phyloP scores from a whole-genome alignment of 805 yeast genomes.

The Zygoascus flipseniorum region DNA sequence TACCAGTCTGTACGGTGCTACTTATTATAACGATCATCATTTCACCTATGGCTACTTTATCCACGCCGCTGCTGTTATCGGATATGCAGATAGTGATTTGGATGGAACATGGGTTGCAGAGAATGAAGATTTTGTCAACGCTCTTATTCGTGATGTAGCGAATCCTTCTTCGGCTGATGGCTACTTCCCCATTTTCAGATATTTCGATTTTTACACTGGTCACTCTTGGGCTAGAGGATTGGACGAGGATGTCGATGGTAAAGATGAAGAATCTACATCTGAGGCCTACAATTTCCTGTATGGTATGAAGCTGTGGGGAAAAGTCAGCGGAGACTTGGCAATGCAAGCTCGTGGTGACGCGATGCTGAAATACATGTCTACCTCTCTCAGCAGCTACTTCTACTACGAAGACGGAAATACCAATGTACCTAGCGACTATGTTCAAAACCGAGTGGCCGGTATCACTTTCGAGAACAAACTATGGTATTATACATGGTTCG shows the following conservation, averaged over 20 bases:
- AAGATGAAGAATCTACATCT: constrained; percentile 64
- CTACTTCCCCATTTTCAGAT: constrained; percentile 58
- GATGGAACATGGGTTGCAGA: constrained; percentile 46
- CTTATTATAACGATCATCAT: constrained; percentile 76
- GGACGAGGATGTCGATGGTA: constrained; percentile 55
- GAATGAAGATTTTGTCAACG: constrained; percentile 50
- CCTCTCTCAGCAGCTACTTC: constrained; percentile 50
- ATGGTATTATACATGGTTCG: constrained; percentile 69
- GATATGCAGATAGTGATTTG: constrained; percentile 43
- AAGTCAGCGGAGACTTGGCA: constrained; percentile 42
- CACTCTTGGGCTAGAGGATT: constrained; percentile 77
- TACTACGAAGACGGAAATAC: constrained; percentile 40
- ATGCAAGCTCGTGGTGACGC: constrained; percentile 53
- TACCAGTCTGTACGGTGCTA: constrained; percentile 55
- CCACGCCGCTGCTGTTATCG: constrained; percentile 74
- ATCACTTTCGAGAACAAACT: constrained; percentile 68
- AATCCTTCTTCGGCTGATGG: constrained; percentile 46
- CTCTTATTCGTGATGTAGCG: constrained; percentile 58
- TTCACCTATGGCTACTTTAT: constrained; percentile 82
- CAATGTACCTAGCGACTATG: constrained; percentile 44
- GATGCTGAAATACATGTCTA: constrained; percentile 48
- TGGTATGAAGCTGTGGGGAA: constrained; percentile 67
- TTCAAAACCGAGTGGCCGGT: constrained; percentile 58
- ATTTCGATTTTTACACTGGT: constrained; percentile 66
- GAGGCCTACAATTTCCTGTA: constrained; percentile 70